Evolutionary conservation across 768 basidiomycete species (phyloP), one percentile per base, ranked within the genome.

Genomic region (Lenzites betulinus): DNA sequence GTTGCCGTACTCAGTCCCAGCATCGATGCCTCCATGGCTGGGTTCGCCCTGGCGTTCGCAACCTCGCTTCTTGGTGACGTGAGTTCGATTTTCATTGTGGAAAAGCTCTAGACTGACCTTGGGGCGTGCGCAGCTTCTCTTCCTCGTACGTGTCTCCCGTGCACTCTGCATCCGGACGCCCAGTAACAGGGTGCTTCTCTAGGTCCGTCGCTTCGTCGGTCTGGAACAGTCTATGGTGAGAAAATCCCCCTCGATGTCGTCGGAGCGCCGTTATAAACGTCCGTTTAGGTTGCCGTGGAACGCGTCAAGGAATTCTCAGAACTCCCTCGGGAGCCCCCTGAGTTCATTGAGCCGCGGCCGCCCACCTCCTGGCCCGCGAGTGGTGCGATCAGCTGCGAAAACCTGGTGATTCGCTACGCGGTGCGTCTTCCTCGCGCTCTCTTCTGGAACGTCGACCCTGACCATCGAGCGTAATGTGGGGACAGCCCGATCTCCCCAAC

Each of bases 261-360:
- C 20, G 49, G 20, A 36, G 39, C 20, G 38, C 44, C 33, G 47
- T 50, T 9, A 20, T 54, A 64, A 63, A 58, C 39, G 55, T 16
- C 39, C 30, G 49, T 16, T 55, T 58, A 90, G 89, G 89, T 93
- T 64, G 88, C 91, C 33, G 76, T 93, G 36, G 93, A 95, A 72
- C 88, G 95, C 52, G 84, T 96, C 71, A 94, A 94, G 70, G 95
- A 96, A 75, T 95, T 90, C 71, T 89, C 93, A 4, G 90, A 93
- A 64, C 74, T 95, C 28, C 71, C 77, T 42, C 82, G 82, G 26
- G 95, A 98, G 76, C 81, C 88, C 9, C 79, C 93, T 1, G 95
- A 98, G 70, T 92, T 89, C 68, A 71, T 92, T 43, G 93, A 97
- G 59, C 93, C 92, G 3, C 78, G 93, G n/a, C 94, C 95, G 5